phyloP scores from a whole-genome alignment of 768 basidiomycete genomes.

The Mycena belliarum region DNA sequence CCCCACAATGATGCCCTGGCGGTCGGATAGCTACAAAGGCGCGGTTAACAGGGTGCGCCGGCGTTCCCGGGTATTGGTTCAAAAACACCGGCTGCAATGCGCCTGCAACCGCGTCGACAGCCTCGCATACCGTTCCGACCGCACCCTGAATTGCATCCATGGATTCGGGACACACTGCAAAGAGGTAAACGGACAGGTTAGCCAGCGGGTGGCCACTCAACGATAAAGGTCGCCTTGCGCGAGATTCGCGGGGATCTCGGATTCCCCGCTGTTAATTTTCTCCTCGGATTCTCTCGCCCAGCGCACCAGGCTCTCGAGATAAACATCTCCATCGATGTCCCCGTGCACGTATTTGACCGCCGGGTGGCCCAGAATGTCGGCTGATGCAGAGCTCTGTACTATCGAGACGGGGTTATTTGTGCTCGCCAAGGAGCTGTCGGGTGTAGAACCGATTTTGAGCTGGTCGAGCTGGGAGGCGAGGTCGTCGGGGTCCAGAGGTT shows the following conservation, averaged over 20 bases:
- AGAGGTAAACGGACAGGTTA: neutral
- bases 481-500: conserved; percentile 35
- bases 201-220: conserved; percentile 27
- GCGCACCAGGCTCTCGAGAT: conserved; percentile 59
- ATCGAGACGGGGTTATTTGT: conserved; percentile 40
- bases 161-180: conserved; percentile 74
- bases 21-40: conserved; percentile 88
- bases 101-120: conserved; percentile 68
- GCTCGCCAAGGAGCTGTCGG: conserved; percentile 3
- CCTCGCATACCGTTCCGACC: conserved; percentile 83
- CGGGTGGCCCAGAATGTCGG: conserved; percentile 57
- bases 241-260: conserved; percentile 74
- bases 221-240: conserved; percentile 84
- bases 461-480: conserved; percentile 48
- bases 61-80: neutral
- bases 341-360: conserved; percentile 79
- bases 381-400: conserved; percentile 51
- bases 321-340: conserved; percentile 64
- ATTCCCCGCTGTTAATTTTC: conserved; percentile 60
- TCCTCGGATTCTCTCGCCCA: conserved; percentile 63
- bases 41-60: conserved; percentile 29
- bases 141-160: conserved; percentile 80
- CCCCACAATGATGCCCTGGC: conserved; percentile 94
- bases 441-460: conserved; percentile 35
- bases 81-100: conserved; percentile 10